Evolutionary conservation across 108 stramenopile genomes (phyloP), one percentile per base, ranked within the genome.

Genomic region (Nitzschia sp.): DNA sequence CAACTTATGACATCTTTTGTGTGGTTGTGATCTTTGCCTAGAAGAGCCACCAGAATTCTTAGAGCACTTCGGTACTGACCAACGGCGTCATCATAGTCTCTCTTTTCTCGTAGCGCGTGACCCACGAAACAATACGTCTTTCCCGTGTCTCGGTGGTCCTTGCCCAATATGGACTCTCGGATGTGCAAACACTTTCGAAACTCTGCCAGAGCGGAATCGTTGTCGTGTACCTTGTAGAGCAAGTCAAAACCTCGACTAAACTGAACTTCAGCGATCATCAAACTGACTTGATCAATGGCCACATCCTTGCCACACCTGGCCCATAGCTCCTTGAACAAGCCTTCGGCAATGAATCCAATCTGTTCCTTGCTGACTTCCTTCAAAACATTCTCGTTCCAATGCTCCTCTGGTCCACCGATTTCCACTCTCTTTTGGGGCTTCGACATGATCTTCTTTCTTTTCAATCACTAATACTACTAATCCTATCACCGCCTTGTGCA

Each of bases 121-220:
- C 76, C 76, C 35, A 77, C 76, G 57, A 77, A 77, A 56, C 76
- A 77, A 59, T 77, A 77, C 2, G 76, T 77, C 53, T 77, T 77
- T 48, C 72, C 78, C 35, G 78, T 79, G 31, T 79, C 78, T 11
- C 70, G 61, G 29, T 79, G 78, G 46, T 79, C 72, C 34, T 69
- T 74, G 28, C 78, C 78, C 23, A 74, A 45, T 29, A 79, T 72
- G 19, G 36, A 53, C 34, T 79, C 78, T 17, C 78, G 72, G 31
- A 79, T 73, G 33, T 53, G 31, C n/a, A 79, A 61, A 46, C 64
- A 71, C 63, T 79, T 79, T 3, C 66, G 58, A 48, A 74, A 79
- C 35, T 74, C 72, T 13, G 28, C 27, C 23, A 79, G 36, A 25
- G 78, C 78, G 9, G 72, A 60, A 35, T 72, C 67, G 57, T 74